Base-by-base conservation (phyloP, 306 rosid species). In the Malus domestica region DNA sequence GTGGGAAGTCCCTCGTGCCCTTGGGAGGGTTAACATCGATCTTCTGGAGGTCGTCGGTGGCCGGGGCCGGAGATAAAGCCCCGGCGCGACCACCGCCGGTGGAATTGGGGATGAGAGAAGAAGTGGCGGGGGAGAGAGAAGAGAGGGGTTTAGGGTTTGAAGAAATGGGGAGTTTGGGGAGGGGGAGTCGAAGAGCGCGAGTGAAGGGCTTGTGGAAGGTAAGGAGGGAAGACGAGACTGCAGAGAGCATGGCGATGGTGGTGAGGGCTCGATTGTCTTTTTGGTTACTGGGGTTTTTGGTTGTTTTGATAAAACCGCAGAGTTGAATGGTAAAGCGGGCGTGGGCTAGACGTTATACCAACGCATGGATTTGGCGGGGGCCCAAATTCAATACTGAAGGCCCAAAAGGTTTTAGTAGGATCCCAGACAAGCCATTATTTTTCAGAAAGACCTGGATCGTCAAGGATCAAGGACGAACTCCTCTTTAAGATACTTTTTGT, bases 21-120 rank as follows among this genome's bases (percentile, higher is more conserved):
- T 87, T 95, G 72, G 98, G 97, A 81, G 97, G 96, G 68, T 92
- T 95, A 25, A 90, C 90, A 71, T 92, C 96, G 63, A 95, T 92
- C 72, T 59, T 92, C 85, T 85, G 87, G 68, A 89, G 70, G 5
- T 81, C 90, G 1, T 89, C 90, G 30, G 81, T 10, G 67, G 80
- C 73, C 45, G 86, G 90, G 4, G 78, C 76, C 23, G 90, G 90
- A 83, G 88, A 74, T 3, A 89, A 70, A 2, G 96, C 98, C 9
- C 97, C 96, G 2, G 65, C 65, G 29, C 80, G 54, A 16, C 83
- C 83, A 0, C 77, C 79, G 29, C 80, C 83, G 10, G 15, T 6
- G 23, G 68, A 68, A 82, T 80, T 77, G 27, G 74, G 92, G 62
- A 42, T 61, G 0, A 80, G 57, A 81, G 91, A 75, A 40, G 86